Base-by-base conservation (phyloP, 2,329 filamentous ascomycete genomes). In the Aspergillus proliferans region DNA sequence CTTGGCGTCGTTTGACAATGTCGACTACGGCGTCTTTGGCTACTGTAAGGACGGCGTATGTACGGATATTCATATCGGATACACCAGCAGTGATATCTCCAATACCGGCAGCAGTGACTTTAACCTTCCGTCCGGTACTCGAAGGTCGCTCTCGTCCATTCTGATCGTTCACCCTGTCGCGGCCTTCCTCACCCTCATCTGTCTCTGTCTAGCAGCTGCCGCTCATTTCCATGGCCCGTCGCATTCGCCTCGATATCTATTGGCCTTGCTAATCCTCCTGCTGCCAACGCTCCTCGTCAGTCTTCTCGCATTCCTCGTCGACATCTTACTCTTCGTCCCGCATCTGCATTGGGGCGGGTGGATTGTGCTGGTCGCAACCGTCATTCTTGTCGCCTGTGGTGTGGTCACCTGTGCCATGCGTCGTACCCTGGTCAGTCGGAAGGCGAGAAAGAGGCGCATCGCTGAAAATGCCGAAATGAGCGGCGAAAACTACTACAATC, bases 391-490 rank as follows among this genome's bases (percentile, higher is more conserved):
- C 46, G 76, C 88, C 21, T 87, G 88, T 64, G 86, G 85, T 39
- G 80, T 98, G 49, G 84, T 96, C 33, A 91, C 90, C 7, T 98
- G 91, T 67, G 90, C 89, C 19, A 97, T 97, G 90, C 86, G 93
- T 55, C 84, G 92, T 52, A 94, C 91, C 2, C 76, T 97, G 49
- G 88, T 96, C 52, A 88, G 88, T 68, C 83, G 92, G 60, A 96
- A 96, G 73, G 88, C 91, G n/a, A 82, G 91, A 53, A 91, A 93
- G 77, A 88, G 85, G 75, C 83, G 89, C 42, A 94, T 97, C 64
- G 89, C 84, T 2, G 87, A 94, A 68, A 95, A 97, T 65, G 88
- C 91, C 6, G 91, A 97, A 66, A 97, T 97, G 91, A 97, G 88
- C 66, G 92, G 92, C 24, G 84, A 93, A 61, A 93, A 91, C 64